Percentiles rank a stretch among this genome's conserved stretches.
Conservation (phyloP, 1,284 basidiomycete genomes). For the Cutaneotrichosporon mucoides region DNA sequence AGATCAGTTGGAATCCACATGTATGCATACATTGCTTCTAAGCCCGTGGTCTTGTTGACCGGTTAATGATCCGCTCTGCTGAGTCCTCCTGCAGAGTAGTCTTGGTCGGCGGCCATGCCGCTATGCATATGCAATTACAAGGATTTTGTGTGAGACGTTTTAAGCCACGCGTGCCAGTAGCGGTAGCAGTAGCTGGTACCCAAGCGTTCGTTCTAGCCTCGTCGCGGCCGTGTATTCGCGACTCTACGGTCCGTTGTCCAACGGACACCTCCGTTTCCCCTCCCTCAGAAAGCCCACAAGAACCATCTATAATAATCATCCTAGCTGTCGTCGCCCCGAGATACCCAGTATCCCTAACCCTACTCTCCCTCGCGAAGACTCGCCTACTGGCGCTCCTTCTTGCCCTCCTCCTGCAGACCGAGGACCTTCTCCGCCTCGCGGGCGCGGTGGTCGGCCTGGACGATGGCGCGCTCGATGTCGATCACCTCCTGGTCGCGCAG, state of each 20-base stretch:
- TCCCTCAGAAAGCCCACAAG: no score
- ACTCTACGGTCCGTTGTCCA: neutral
- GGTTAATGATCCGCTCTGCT: no score
- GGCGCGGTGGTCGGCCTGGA: slow-evolving; percentile 46
- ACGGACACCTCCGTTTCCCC: no score
- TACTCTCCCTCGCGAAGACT: no score
- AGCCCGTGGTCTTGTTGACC: no score
- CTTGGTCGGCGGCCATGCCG: neutral
- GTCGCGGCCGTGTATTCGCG: slow-evolving; percentile 1
- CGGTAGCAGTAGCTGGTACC: no score
- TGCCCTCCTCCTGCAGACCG: slow-evolving; percentile 13
- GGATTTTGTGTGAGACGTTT: slow-evolving; percentile 2
- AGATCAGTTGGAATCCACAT: no score
- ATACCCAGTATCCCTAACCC: no score
- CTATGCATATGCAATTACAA: slow-evolving; percentile 7
- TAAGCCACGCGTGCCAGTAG: neutral
- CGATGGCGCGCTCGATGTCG: slow-evolving; percentile 49
- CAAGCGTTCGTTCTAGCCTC: neutral
- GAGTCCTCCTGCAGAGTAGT: no score
- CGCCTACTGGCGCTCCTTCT: neutral
- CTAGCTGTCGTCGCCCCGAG: no score
- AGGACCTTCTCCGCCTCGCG: slow-evolving; percentile 17
- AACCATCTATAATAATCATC: no score
- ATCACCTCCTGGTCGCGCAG: slow-evolving; percentile 44
- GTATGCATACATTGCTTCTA: no score